phyloP scores from a whole-genome alignment of 192 early-diverging fungal genomes.

The Cladochytrium replicatum region DNA sequence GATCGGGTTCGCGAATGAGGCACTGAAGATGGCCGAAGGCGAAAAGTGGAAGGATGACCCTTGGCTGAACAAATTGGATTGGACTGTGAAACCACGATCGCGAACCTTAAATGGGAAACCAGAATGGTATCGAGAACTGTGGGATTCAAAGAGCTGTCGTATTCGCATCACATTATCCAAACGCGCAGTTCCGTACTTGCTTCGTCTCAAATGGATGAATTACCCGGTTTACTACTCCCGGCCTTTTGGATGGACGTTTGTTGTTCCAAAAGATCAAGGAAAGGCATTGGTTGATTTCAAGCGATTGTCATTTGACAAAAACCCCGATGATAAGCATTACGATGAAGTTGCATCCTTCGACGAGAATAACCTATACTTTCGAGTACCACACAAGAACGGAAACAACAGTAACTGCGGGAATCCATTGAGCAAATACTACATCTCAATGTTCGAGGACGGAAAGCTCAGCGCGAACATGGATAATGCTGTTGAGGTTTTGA shows the following conservation, averaged over 20 bases:
- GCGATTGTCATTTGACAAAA: slow-evolving; percentile 20
- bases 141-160: slow-evolving; percentile 41
- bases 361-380: slow-evolving; percentile 41
- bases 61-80: slow-evolving; percentile 78
- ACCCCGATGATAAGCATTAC: slow-evolving; percentile 35
- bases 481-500: slow-evolving; percentile 66
- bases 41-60: slow-evolving; percentile 41
- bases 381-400: slow-evolving; percentile 81
- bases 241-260: slow-evolving; percentile 73
- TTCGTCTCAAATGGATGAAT: slow-evolving; percentile 72
- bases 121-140: slow-evolving; percentile 76
- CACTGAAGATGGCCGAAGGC: slow-evolving; percentile 22
- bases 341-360: slow-evolving; percentile 27
- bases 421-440: slow-evolving; percentile 77
- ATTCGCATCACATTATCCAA: slow-evolving; percentile 62
- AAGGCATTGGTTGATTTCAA: neutral
- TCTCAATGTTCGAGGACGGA: slow-evolving; percentile 67
- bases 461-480: slow-evolving; percentile 61
- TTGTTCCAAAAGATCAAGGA: slow-evolving; percentile 42
- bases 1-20: slow-evolving; percentile 27
- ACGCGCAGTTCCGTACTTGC: slow-evolving; percentile 67
- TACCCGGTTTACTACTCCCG: slow-evolving; percentile 66
- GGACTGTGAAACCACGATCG: slow-evolving; percentile 34
- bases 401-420: slow-evolving; percentile 68
- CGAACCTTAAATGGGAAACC: slow-evolving; percentile 34